Conservation (phyloP, 2,329 filamentous ascomycete species). For the Huntiella decipiens region DNA sequence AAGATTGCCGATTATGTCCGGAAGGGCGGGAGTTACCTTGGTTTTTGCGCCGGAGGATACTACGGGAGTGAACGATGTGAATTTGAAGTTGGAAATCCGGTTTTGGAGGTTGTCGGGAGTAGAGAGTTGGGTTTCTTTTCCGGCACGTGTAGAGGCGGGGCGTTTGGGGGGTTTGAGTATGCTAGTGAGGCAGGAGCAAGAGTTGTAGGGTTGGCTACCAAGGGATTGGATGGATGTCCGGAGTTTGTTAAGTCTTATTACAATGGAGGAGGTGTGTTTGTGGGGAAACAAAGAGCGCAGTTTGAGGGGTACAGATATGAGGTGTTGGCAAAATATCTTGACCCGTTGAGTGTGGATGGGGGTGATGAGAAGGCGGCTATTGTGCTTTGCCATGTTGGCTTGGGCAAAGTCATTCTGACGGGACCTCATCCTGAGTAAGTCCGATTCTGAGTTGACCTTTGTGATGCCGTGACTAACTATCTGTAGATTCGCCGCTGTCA, state of each 20-base stretch:
- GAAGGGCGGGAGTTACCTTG: constrained; percentile 67
- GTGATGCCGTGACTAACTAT: constrained; percentile 9
- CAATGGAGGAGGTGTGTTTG: constrained; percentile 88
- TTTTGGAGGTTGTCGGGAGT: constrained; percentile 66
- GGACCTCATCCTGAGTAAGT: constrained; percentile 78
- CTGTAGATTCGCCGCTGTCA: constrained; percentile 59
- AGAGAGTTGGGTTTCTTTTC: constrained; percentile 81
- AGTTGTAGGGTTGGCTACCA: constrained; percentile 48
- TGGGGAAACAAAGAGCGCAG: constrained; percentile 38
- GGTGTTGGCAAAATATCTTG: constrained; percentile 62
- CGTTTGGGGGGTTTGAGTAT: constrained; percentile 81
- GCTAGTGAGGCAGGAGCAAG: constrained; percentile 68
- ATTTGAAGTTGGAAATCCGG: constrained; percentile 64
- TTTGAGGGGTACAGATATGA: constrained; percentile 34
- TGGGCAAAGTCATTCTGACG: constrained; percentile 61
- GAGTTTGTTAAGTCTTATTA: constrained; percentile 61
- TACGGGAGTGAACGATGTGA: constrained; percentile 70
- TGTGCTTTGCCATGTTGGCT: constrained; percentile 65
- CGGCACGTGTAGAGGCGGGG: constrained; percentile 65
- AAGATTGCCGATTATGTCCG: constrained; percentile 73
- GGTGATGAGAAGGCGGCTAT: constrained; percentile 59
- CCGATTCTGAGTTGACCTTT: not conserved
- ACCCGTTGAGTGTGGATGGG: constrained; percentile 55
- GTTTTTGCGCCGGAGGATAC: constrained; percentile 88
- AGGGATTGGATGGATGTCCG: constrained; percentile 34